These are phyloP conservation scores for Thermomucor indicae-seudaticae DNA, from an alignment of 371 early-diverging fungal species.

Conservation along the genomic window DNA sequence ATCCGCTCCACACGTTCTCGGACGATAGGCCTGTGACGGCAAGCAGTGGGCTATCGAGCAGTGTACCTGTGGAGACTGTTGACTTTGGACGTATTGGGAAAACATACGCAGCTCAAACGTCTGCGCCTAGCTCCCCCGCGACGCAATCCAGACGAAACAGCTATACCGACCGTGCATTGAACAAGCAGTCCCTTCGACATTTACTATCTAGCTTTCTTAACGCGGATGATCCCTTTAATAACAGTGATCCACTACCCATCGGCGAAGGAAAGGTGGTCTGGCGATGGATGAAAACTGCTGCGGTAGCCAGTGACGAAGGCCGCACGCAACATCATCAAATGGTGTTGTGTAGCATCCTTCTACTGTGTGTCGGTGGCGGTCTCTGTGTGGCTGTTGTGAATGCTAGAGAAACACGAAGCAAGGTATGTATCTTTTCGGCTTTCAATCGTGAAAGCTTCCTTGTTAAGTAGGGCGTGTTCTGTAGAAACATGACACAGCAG, in stretches of 20 bases:
- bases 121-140: slow-evolving; percentile 30
- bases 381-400: slow-evolving; percentile 23
- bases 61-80: slow-evolving; percentile 26
- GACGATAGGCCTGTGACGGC: not conserved
- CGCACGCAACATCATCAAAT: slow-evolving; percentile 12
- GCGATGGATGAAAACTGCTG: slow-evolving; percentile 27
- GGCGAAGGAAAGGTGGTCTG: slow-evolving; percentile 25
- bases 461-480: not conserved
- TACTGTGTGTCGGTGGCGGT: slow-evolving; percentile 15
- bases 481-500: not conserved
- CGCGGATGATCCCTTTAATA: slow-evolving; percentile 17
- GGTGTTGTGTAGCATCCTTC: slow-evolving; percentile 17
- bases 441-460: not conserved
- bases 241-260: slow-evolving; percentile 7
- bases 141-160: slow-evolving; percentile 23
- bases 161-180: slow-evolving; percentile 9
- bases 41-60: slow-evolving; percentile 32
- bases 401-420: slow-evolving; percentile 25
- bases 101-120: slow-evolving; percentile 3
- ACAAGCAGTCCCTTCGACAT: slow-evolving; percentile 14
- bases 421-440: not conserved
- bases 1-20: not conserved
- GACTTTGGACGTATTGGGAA: not conserved
- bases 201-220: slow-evolving; percentile 24
- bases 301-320: no score